These are phyloP conservation scores for Penicillium mononematosum DNA, from an alignment of 495 filamentous ascomycete species.

Conservation along the genomic window DNA sequence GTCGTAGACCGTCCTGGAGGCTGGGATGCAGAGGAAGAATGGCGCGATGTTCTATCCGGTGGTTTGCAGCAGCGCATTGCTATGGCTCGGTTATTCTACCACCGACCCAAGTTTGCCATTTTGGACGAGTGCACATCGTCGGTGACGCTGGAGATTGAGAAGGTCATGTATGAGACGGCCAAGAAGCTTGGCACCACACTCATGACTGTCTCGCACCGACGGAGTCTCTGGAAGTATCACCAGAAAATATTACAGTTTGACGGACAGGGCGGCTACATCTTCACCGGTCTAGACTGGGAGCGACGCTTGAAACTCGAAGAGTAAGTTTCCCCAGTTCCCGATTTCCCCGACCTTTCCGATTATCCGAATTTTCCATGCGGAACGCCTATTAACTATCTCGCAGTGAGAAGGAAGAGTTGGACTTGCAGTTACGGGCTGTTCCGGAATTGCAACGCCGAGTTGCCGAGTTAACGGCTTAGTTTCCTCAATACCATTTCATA, in stretches of 20 bases:
- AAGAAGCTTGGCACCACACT: constrained; percentile 88
- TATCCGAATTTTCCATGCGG: not conserved
- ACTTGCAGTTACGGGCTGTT: constrained; percentile 75
- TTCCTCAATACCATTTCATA: not conserved
- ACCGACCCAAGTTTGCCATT: constrained; percentile 84
- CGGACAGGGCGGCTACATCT: constrained; percentile 86
- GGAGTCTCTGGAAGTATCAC: constrained; percentile 96
- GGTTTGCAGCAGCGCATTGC: constrained; percentile 96
- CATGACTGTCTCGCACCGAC: constrained; percentile 90
- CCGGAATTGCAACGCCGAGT: constrained; percentile 86
- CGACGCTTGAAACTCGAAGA: constrained; percentile 83
- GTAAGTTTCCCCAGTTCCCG: constrained; percentile 42
- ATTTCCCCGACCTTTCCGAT: not conserved
- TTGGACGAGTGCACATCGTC: constrained; percentile 94
- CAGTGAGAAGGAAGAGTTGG: constrained; percentile 91
- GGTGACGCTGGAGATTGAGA: constrained; percentile 90
- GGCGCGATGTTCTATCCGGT: constrained; percentile 85
- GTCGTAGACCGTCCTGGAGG: constrained; percentile 80
- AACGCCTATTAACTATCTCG: constrained; percentile 10
- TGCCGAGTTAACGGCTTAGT: constrained; percentile 58
- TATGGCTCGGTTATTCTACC: constrained; percentile 96
- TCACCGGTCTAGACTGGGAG: constrained; percentile 88
- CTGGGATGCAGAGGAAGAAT: constrained; percentile 95
- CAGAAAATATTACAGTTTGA: constrained; percentile 93
- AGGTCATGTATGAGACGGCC: constrained; percentile 94